Evolutionary conservation across 2,329 filamentous ascomycete genomes (phyloP), one percentile per base, ranked within the genome.

Genomic region (Penicillium rolfsii): DNA sequence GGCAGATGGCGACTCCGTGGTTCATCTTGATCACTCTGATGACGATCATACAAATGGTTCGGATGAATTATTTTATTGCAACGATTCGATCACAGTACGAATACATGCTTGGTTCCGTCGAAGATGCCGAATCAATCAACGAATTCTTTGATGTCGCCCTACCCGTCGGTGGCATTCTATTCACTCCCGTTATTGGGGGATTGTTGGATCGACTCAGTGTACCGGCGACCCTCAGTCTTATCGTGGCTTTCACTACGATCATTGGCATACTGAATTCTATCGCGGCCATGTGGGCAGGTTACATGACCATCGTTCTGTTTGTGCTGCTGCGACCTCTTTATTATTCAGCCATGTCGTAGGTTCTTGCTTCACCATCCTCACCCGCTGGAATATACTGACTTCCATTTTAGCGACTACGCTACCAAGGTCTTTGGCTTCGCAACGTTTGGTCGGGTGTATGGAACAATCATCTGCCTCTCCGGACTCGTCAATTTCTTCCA

Each of bases 381-480:
- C 43, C 6, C 28, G 36, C 14, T 14, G 28, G 26, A 2, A 1
- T 41, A 57, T 55, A 28, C 59, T 54, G 59, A 57, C 19, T 22
- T n/a, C 40, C 36, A 9, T 12, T 22, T 8, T 24, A 84, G 84
- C 28, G 93, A 97, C 79, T 96, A 96, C 75, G 86, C 87, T 14
- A 93, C 91, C 66, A 97, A 96, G 77, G 91, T 97, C 35, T 97
- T 97, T 73, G 93, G 93, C 14, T 96, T 97, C 78, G 84, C 88
- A 58, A 97, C 92, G 0, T 97, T 97, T 69, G 93, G 93, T 43
- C 95, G 90, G 50, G 91, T 97, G 33, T 97, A 97, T 77, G 93
- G 93, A 4, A 84, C 93, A 11, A 91, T 96, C 68, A 96, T 96
- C 69, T 96, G 91, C 74, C 79, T 95, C 2, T 89, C 91, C 0